These are phyloP conservation scores for Cenchrus americanus DNA, from an alignment of 176 grass and related monocot genomes.

Conservation along the genomic window DNA sequence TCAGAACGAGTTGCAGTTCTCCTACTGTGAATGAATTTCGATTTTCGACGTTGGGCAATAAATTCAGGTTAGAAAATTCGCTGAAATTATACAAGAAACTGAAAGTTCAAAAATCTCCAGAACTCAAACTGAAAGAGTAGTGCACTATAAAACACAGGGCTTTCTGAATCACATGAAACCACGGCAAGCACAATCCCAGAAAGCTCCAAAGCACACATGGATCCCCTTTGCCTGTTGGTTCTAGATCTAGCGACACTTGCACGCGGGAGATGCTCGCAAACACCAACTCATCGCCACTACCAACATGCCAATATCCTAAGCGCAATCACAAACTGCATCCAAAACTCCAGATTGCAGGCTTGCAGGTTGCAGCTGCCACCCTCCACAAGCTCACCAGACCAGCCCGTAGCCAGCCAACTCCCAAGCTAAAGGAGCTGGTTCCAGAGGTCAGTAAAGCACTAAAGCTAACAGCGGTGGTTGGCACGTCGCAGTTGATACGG, in stretches of 20 bases:
- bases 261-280: neutral
- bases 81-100: neutral
- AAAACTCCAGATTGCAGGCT: neutral
- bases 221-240: slow-evolving; percentile 28
- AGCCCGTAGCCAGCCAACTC: neutral
- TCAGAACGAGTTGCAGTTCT: too few relatives aligned
- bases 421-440: neutral
- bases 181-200: neutral
- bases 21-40: too few relatives aligned
- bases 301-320: slow-evolving; percentile 44
- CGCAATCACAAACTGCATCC: slow-evolving; percentile 28
- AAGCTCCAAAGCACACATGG: slow-evolving; percentile 24
- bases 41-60: neutral
- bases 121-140: too few relatives aligned
- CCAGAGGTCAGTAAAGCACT: neutral
- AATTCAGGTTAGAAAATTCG: neutral
- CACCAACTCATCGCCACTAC: slow-evolving; percentile 23
- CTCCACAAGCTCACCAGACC: neutral
- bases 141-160: too few relatives aligned
- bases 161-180: neutral
- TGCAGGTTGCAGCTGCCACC: slow-evolving; percentile 26
- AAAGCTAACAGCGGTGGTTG: neutral
- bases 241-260: slow-evolving; percentile 45
- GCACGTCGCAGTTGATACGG: slow-evolving; percentile 33
- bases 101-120: neutral